A percentile compares a stretch with the other conserved stretches of the same genome.
Conservation (phyloP, 2,329 filamentous ascomycete species). For the Dactylellina drechsleri region DNA sequence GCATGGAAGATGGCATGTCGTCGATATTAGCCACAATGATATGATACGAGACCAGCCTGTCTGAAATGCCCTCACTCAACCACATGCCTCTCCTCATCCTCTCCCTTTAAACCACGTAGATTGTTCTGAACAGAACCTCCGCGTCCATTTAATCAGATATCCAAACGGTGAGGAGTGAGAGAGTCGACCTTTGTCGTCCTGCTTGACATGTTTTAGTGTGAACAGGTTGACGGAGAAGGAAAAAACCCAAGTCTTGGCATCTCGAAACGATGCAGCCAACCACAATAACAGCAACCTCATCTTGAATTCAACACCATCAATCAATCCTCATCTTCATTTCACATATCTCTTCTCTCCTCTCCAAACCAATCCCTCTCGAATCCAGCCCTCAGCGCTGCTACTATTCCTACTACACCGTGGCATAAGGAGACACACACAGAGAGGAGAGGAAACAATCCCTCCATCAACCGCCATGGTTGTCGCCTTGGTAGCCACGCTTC, state of each 20-base stretch:
- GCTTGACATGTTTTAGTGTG: constrained; percentile 13
- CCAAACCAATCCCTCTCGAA: constrained; percentile 9
- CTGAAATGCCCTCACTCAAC: constrained; percentile 7
- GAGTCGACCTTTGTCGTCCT: constrained; percentile 2
- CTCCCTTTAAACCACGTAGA: constrained; percentile 36
- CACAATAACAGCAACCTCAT: constrained; percentile 19
- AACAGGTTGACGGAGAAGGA: constrained; percentile 6
- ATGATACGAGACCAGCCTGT: constrained; percentile 19
- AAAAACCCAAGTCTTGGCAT: constrained; percentile 28
- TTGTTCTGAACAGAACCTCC: neutral
- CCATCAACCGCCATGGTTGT: constrained; percentile 41
- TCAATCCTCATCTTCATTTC: neutral
- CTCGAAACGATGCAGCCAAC: constrained; percentile 11
- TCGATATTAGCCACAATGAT: constrained; percentile 39
- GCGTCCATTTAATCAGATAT: neutral
- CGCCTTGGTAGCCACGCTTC: constrained; percentile 50
- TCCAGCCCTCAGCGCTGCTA: too few relatives aligned
- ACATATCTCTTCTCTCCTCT: constrained; percentile 1
- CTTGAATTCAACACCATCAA: constrained; percentile 15
- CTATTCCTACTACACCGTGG: neutral
- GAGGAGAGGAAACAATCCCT: neutral
- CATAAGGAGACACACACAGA: neutral
- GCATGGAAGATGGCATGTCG: too few relatives aligned
- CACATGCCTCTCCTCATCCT: neutral
- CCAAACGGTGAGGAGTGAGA: neutral